Base-by-base conservation (phyloP, 2,329 filamentous ascomycete genomes). In the Leptographium lundbergii region DNA sequence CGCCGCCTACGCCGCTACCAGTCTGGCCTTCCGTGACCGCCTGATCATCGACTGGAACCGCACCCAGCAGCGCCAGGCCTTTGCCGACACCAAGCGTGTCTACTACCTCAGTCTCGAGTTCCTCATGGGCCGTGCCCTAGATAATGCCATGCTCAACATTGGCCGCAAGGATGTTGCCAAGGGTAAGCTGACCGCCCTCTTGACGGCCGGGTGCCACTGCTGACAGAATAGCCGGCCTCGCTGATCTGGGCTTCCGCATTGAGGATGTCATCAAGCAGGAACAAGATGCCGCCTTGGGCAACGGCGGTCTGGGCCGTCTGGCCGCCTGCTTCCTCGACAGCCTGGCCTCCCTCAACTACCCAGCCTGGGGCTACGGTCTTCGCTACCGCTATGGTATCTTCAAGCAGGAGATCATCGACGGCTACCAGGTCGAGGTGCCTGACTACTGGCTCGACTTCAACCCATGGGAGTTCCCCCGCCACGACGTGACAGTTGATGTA, bases 401-500 rank as follows among this genome's bases (percentile, higher is more conserved):
- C 84, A 97, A 97, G 77, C 94, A 99, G 77, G 94, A 97, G 76
- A 97, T 99, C 67, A 86, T 96, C 61, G 88, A 97, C 68, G 94
- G 94, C 60, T 99, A 96, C 71, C 94, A 99, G 73, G 91, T 99
- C 64, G 94, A 99, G 70, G 88, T 97, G 61, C 94, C 94, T 24
- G 94, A 99, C 72, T 97, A 99, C 75, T 99, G 94, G 94, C 83
- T 99, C 58, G 94, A 97, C 71, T 96, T 97, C 74, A 99, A 99
- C 73, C 94, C 94, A 0, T 99, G 94, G 94, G 94, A 99, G 58
- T 99, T 97, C 68, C 91, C 91, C 50, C 82, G 94, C 65, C 90
- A 96, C 71, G 94, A 99, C 70, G 88, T 99, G 62, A 91, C 88
- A 2, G 91, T 99, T 27, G 89, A 97, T 73, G 82, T 85, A 68